Evolutionary conservation across 495 filamentous ascomycete species (phyloP).

Genomic region (Talaromyces adpressus): DNA sequence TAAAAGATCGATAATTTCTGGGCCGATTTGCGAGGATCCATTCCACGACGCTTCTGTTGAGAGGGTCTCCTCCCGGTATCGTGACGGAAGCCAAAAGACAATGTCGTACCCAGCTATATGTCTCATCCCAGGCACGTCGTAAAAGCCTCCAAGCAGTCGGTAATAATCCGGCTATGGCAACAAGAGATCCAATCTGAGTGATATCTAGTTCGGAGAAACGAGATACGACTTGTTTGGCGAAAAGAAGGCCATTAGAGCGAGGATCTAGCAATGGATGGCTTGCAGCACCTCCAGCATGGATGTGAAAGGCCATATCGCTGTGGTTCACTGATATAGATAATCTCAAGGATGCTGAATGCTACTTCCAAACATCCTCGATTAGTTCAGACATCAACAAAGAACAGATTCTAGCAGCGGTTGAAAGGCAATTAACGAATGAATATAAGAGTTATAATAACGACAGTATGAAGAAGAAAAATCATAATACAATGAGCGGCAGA

Average conservation of each 20-base stretch:
- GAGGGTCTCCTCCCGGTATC: slow-evolving; percentile 7
- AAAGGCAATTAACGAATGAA: not conserved
- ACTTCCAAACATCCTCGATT: not conserved
- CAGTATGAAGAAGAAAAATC: not conserved
- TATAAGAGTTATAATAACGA: not conserved
- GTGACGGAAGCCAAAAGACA: slow-evolving; percentile 2
- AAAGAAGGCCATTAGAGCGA: not conserved
- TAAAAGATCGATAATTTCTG: slow-evolving; percentile 5
- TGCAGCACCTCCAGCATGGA: slow-evolving; percentile 6
- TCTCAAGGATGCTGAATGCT: not conserved
- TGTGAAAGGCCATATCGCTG: not conserved
- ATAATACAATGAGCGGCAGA: not conserved
- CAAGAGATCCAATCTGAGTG: slow-evolving; percentile 4
- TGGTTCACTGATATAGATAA: not conserved
- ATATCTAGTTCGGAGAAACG: slow-evolving; percentile 5
- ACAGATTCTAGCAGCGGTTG: not conserved
- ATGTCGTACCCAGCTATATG: slow-evolving; percentile 4
- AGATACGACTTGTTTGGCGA: not conserved
- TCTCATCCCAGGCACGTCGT: slow-evolving; percentile 2
- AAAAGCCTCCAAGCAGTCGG: slow-evolving; percentile 5
- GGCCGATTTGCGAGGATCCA: slow-evolving; percentile 4
- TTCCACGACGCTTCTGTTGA: slow-evolving; percentile 5
- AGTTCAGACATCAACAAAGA: not conserved
- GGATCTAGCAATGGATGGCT: slow-evolving; percentile 4
- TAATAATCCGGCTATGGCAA: slow-evolving; percentile 4